Conservation (phyloP, 1,284 basidiomycete species). For the Boletus coffeatus region DNA sequence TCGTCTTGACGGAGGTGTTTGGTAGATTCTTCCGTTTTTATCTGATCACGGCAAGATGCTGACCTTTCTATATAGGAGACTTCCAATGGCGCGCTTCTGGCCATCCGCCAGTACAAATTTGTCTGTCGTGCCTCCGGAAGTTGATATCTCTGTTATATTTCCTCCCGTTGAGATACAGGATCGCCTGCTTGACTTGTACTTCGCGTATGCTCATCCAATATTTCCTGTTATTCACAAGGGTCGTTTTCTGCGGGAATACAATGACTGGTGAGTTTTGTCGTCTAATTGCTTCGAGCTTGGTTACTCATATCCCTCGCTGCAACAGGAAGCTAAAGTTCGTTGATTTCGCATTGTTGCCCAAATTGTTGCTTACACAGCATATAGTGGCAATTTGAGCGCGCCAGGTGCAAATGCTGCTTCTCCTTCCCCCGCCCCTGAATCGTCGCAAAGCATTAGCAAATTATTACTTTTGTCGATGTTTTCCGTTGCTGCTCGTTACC, state of each 20-base stretch:
- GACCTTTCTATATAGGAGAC: conserved; percentile 42
- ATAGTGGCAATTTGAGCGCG: conserved; percentile 13
- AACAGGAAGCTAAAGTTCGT: conserved; percentile 34
- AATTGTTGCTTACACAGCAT: conserved; percentile 10
- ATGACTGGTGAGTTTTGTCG: conserved; percentile 41
- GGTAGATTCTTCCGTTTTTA: conserved; percentile 38
- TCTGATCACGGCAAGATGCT: conserved; percentile 5
- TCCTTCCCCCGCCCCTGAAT: conserved; percentile 37
- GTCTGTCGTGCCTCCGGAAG: conserved; percentile 36
- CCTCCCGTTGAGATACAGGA: conserved; percentile 59
- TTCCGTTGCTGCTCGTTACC: conserved; percentile 70
- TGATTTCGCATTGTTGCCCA: neutral
- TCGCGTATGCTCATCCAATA: conserved; percentile 75
- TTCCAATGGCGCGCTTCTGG: conserved; percentile 75
- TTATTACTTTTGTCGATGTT: conserved; percentile 76
- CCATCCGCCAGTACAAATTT: conserved; percentile 41
- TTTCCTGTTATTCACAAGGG: conserved; percentile 72
- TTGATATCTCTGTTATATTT: conserved; percentile 42
- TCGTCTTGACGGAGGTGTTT: conserved; percentile 68
- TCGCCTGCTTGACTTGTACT: conserved; percentile 68
- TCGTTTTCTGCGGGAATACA: conserved; percentile 64
- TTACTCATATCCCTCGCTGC: conserved; percentile 4
- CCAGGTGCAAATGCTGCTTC: conserved; percentile 14
- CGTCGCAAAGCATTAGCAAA: conserved; percentile 60
- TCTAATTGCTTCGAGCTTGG: neutral